phyloP scores from a whole-genome alignment of 768 basidiomycete species.

The Boletus sensibilis region DNA sequence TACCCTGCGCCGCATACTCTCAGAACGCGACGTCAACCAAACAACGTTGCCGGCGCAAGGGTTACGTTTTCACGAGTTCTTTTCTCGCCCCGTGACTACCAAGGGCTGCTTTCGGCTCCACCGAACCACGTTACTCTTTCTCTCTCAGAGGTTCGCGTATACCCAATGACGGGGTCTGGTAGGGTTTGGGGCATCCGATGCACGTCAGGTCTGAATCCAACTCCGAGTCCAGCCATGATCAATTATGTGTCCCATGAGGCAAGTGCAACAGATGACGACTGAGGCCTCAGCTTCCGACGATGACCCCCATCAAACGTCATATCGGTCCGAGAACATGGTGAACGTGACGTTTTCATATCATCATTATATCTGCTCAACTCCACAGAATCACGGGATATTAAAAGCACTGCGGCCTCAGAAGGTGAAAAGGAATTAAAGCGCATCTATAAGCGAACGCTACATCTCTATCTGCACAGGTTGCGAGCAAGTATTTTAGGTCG shows the following conservation, averaged over 20 bases:
- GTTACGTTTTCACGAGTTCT: neutral
- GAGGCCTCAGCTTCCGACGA: neutral
- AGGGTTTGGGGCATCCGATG: constrained; percentile 2
- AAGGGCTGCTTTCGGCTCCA: neutral
- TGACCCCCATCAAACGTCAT: neutral
- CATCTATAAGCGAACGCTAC: neutral
- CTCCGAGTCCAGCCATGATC: neutral
- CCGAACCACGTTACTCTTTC: neutral
- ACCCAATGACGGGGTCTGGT: neutral
- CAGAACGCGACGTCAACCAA: neutral
- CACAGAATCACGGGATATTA: neutral
- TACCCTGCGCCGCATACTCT: neutral
- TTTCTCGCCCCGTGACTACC: neutral
- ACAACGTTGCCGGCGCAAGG: neutral
- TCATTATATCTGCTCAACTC: neutral
- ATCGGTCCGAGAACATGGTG: neutral
- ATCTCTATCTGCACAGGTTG: neutral
- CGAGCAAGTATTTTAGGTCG: neutral
- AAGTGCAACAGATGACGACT: neutral
- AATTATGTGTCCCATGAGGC: neutral
- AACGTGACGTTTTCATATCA: neutral
- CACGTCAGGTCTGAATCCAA: neutral
- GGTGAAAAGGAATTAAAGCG: neutral
- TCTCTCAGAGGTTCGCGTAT: neutral
- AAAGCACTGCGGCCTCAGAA: neutral